Percentiles rank a stretch among this genome's conserved stretches.
phyloP scores from a whole-genome alignment of 495 filamentous ascomycete genomes.

The Aspergillus sclerotiicarbonarius region DNA sequence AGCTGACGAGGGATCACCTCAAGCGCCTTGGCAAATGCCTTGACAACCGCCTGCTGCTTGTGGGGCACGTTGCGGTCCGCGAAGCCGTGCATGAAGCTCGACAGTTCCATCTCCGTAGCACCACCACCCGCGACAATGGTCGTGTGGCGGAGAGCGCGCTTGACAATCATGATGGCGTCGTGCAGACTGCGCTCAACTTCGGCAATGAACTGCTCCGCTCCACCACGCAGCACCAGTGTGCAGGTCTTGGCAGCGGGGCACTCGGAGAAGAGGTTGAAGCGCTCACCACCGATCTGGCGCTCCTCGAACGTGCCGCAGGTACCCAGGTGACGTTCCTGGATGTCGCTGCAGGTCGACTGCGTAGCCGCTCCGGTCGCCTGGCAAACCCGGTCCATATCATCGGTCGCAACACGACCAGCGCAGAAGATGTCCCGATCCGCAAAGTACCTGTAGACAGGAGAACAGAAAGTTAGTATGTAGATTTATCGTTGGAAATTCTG shows the following conservation, averaged over 20 bases:
- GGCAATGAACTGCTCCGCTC: constrained; percentile 98
- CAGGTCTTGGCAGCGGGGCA: constrained; percentile 95
- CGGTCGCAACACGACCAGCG: constrained; percentile 86
- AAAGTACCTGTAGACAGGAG: constrained; percentile 61
- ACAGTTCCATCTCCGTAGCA: constrained; percentile 95
- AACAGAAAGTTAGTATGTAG: constrained; percentile 12
- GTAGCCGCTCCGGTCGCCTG: constrained; percentile 89
- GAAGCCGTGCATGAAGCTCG: constrained; percentile 83
- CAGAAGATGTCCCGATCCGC: constrained; percentile 98
- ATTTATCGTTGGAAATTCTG: background rate
- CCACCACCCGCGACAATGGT: constrained; percentile 94
- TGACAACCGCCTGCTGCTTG: constrained; percentile 97
- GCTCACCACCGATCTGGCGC: constrained; percentile 93
- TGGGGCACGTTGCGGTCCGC: constrained; percentile 88
- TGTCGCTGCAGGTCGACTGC: constrained; percentile 96
- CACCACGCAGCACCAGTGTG: constrained; percentile 90
- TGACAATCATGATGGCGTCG: constrained; percentile 99
- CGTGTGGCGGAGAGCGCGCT: constrained; percentile 89
- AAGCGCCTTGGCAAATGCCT: constrained; percentile 94
- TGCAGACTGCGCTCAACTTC: constrained; percentile 96
- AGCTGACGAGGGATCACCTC: constrained; percentile 96
- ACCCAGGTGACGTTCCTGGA: constrained; percentile 83
- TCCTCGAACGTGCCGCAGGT: constrained; percentile 91
- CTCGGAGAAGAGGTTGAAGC: constrained; percentile 96
- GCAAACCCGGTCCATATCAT: constrained; percentile 94